Evolutionary conservation across 495 filamentous ascomycete species (phyloP).

Genomic region (Hypomontagnella monticulosa): DNA sequence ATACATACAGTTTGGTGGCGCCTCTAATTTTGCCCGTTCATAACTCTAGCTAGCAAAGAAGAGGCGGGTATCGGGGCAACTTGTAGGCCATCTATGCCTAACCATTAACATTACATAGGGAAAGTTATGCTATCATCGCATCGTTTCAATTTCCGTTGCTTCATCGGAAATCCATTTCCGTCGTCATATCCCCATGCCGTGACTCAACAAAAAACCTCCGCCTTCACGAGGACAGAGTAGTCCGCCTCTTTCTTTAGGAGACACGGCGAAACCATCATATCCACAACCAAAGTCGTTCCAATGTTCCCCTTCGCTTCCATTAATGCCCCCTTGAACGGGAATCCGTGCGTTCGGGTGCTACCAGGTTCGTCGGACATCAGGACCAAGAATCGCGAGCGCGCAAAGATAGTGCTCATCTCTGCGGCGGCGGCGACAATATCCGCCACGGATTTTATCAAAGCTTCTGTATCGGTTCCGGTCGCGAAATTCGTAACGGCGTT

Average conservation of each 20-base stretch:
- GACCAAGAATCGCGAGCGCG: slow-evolving; percentile 18
- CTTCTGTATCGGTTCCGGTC: slow-evolving; percentile 12
- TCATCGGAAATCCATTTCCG: slow-evolving; percentile 1
- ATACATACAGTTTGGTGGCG: no score
- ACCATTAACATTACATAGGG: not conserved
- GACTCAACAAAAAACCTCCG: slow-evolving; percentile 42
- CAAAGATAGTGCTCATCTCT: slow-evolving; percentile 32
- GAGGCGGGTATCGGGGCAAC: slow-evolving; percentile 6
- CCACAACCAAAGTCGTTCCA: slow-evolving; percentile 23
- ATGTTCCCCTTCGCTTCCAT: slow-evolving; percentile 41
- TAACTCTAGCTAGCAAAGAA: not conserved
- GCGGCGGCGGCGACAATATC: slow-evolving; percentile 32
- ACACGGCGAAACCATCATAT: slow-evolving; percentile 43
- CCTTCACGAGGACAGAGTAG: slow-evolving; percentile 41
- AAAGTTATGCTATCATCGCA: not conserved
- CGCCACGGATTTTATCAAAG: slow-evolving; percentile 5
- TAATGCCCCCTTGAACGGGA: slow-evolving; percentile 18
- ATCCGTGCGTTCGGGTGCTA: slow-evolving; percentile 36
- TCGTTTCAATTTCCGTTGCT: slow-evolving; percentile 1
- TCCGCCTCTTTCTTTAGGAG: slow-evolving; percentile 42
- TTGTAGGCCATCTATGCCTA: no score
- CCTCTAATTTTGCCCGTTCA: no score
- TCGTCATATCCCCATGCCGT: not conserved
- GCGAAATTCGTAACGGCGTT: slow-evolving; percentile 20
- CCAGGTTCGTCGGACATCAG: slow-evolving; percentile 41